Base-by-base conservation (phyloP, 176 grass and related monocot genomes). In the Calamus simplicifolius region DNA sequence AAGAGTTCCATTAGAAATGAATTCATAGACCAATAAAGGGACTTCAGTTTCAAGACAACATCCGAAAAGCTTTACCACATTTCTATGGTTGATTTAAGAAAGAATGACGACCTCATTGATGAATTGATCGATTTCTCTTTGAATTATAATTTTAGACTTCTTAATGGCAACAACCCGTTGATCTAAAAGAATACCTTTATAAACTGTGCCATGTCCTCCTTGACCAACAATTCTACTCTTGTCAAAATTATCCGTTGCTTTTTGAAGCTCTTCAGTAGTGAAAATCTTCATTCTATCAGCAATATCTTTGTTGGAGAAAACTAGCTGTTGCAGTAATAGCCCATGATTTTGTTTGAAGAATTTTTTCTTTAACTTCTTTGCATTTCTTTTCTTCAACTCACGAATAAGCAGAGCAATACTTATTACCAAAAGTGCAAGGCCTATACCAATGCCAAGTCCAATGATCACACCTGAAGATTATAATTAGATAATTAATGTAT, bases 11-110 rank as follows among this genome's bases (percentile, higher is more conserved):
- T 88, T 88, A 53, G 85, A 79, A 25, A 87, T 76, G 15, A 87
- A 87, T 63, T 87, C 84, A 2, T 82, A 87, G 13, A 79, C 75
- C 27, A 87, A 27, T 19, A 87, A 57, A 0, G 79, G 79, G 15
- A 87, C 84, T 50, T 79, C 79, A 14, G 79, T 75, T 70, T 79
- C 84, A 13, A 79, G 69, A 59, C 81, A 85, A 52, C 85, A 89
- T 35, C 84, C 84, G 5, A 77, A 25, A 1, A 89, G 64, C 18
- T 81, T 89, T 21, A 89, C 81, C 0, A 87, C 51, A 59, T 82
- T 87, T 27, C 70, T 81, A 19, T 87, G 75, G 29, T 82, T 88
- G 19, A 82, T 64, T 72, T 79, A 70, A 1, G 79, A 88, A 52
- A 88, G 85, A 61, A 87, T 76, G 16, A 25, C 57, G 35, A 81